Evolutionary conservation across 1,139 yeast genomes (phyloP).

Genomic region (Suhomyces atakaporum): DNA sequence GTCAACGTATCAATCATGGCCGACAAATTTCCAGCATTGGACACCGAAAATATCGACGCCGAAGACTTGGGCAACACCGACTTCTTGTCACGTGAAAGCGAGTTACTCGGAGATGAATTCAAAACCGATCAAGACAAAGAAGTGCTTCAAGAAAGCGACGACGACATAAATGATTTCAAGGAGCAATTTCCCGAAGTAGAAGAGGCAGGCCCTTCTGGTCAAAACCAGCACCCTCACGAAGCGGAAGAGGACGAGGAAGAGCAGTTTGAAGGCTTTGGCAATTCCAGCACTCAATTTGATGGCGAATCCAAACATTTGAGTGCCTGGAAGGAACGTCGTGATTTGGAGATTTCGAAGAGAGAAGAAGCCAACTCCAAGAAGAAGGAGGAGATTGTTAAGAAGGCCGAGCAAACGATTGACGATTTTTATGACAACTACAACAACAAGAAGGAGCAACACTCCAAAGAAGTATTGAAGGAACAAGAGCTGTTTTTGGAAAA

Average conservation of each 20-base stretch:
- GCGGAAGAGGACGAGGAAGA: constrained; percentile 25
- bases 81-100: constrained; percentile 82
- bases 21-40: constrained; percentile 85
- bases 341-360: constrained; percentile 76
- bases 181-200: constrained; percentile 68
- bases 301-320: constrained; percentile 59
- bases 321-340: constrained; percentile 87
- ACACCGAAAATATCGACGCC: constrained; percentile 43
- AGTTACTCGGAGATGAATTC: constrained; percentile 80
- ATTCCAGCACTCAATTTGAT: constrained; percentile 20
- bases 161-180: constrained; percentile 65
- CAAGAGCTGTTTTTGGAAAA: constrained; percentile 73
- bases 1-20: constrained; percentile 51
- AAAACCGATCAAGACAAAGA: constrained; percentile 66
- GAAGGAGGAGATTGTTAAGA: constrained; percentile 66
- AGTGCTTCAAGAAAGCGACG: constrained; percentile 53
- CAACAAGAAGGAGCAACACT: constrained; percentile 73
- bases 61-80: constrained; percentile 48
- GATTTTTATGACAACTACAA: constrained; percentile 94
- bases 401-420: constrained; percentile 87
- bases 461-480: constrained; percentile 63
- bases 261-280: constrained; percentile 32
- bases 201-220: constrained; percentile 13
- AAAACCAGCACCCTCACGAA: constrained; percentile 19
- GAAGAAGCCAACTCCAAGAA: constrained; percentile 72